Base-by-base conservation (phyloP, 805 yeast species). In the Saccharomycopsis javanensis region DNA sequence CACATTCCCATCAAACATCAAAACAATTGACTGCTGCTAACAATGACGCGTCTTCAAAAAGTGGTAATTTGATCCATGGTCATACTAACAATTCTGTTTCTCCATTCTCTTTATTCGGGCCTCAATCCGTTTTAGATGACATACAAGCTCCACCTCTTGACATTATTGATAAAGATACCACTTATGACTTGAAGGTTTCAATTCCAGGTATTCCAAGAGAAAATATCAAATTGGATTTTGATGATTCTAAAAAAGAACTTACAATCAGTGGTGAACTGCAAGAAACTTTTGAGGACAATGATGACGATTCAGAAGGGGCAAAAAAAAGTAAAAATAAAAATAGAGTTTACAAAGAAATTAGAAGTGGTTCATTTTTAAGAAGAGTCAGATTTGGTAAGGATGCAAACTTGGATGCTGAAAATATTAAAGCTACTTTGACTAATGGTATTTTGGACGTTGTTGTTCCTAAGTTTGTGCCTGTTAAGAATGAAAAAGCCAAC, bases 171-270 rank as follows among this genome's bases (percentile, higher is more conserved):
- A 61, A 65, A 35, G 72, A 70, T 2, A 61, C 65, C 48, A 45
- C 59, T 7, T 71, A 67, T 57, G 66, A 65, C 28, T 60, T 73
- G 33, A 65, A 66, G 16, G 67, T 70, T 7, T 67, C 75, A 1
- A 62, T 72, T 55, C 71, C 75, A 11, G 75, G 76, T 23, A 73
- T 72, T 25, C 31, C 61, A 6, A 55, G 67, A 11, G 66, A 65
- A 55, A 69, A 70, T 15, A 61, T 69, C 60, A 64, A 66, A 3
- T 66, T 71, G 55, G 72, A 71, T 60, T 73, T 65, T 62, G 68
- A 72, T 63, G 67, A 70, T 59, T 67, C 68, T 38, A 65, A 69
- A 18, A 69, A 69, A 51, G 71, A 70, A 60, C 61, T 73, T 55
- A 62, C 64, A 13, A 62, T 73, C 55, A 65, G 71, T 58, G 76